Conservation (phyloP, 768 basidiomycete species). For the Inosperma sp. region DNA sequence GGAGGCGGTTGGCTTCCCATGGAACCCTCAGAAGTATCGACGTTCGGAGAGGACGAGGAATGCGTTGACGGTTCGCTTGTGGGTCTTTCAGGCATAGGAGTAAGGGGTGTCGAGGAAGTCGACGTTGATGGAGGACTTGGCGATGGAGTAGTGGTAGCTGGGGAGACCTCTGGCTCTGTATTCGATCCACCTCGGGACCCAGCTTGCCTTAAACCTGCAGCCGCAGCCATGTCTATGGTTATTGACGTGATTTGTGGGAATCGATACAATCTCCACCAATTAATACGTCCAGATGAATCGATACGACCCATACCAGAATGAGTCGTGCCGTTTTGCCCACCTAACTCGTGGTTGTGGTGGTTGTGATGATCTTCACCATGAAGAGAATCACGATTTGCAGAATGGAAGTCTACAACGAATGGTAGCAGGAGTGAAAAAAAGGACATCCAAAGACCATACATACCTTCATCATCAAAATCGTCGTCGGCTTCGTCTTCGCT, state of each 20-base stretch:
- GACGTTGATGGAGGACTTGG: conserved; percentile 1
- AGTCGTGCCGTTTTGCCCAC: conserved; percentile 17
- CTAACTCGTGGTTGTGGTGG: conserved; percentile 1
- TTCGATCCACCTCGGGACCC: background rate
- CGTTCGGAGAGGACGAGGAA: too few relatives aligned
- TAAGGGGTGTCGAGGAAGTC: conserved; percentile 2
- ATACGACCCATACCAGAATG: conserved; percentile 20
- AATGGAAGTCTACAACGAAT: conserved; percentile 15
- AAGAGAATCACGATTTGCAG: conserved; percentile 9
- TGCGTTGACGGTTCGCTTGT: background rate
- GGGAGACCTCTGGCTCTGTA: background rate
- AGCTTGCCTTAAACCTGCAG: conserved; percentile 12
- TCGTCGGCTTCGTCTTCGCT: conserved; percentile 30
- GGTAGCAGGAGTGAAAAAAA: background rate
- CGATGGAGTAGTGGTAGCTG: background rate
- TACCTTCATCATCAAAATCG: conserved; percentile 21
- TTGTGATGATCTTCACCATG: background rate
- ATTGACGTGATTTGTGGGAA: conserved; percentile 60
- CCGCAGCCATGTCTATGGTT: conserved; percentile 20
- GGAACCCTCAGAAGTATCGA: too few relatives aligned
- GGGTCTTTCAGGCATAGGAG: conserved; percentile 2
- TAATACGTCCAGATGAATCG: conserved; percentile 46
- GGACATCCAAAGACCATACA: background rate
- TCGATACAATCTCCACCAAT: conserved; percentile 83
- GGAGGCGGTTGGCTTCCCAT: too few relatives aligned